Evolutionary conservation across 192 early-diverging fungal species (phyloP).

Genomic region (Rhizophagus prolifer): DNA sequence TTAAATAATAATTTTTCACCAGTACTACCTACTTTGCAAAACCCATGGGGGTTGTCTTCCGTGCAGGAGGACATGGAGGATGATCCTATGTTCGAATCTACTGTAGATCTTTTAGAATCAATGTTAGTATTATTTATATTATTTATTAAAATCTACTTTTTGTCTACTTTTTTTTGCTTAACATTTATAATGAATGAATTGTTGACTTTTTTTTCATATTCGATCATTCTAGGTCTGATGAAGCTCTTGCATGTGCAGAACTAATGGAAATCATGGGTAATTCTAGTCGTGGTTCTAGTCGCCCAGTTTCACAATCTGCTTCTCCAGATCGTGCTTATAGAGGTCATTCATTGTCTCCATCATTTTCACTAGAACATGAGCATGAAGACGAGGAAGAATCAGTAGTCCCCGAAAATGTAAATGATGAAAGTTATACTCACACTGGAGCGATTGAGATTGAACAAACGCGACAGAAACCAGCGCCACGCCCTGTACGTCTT

Average conservation of each 20-base stretch:
- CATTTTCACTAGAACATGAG: background rate
- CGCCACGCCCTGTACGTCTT: background rate
- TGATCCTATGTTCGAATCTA: background rate
- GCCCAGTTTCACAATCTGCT: constrained; percentile 18
- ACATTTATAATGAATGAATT: background rate
- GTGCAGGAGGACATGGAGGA: constrained; percentile 14
- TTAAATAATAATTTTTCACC: background rate
- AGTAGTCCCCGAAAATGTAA: background rate
- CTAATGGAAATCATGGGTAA: constrained; percentile 21
- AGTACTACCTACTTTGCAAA: background rate
- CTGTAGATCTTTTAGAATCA: background rate
- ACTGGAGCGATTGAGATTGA: constrained; percentile 15
- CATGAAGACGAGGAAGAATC: background rate
- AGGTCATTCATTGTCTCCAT: background rate
- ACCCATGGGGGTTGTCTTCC: constrained; percentile 9
- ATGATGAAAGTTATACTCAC: background rate
- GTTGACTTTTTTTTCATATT: background rate
- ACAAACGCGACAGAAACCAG: background rate
- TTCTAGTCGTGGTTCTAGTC: constrained; percentile 18
- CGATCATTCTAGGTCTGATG: constrained; percentile 1
- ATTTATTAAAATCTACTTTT: background rate
- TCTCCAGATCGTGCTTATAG: constrained; percentile 1
- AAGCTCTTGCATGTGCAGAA: constrained; percentile 25
- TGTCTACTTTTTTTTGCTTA: background rate
- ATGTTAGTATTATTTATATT: background rate